A percentile compares a stretch with the other conserved stretches of the same genome.
These are phyloP conservation scores for Russula foetens DNA, from an alignment of 768 basidiomycete genomes.

Conservation along the genomic window DNA sequence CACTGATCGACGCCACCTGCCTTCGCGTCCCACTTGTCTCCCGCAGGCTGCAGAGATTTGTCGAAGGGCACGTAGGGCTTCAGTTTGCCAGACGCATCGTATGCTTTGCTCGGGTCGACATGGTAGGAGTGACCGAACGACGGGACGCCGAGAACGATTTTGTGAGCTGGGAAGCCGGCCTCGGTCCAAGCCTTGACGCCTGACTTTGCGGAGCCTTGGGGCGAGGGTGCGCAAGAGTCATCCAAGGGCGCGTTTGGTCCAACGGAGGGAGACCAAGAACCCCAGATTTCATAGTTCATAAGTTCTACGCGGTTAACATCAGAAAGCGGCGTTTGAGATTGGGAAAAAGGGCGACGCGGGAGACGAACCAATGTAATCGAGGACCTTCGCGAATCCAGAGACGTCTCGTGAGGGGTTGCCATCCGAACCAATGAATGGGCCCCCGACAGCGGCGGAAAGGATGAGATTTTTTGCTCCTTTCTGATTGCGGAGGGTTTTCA, in stretches of 20 bases:
- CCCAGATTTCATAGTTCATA: slow-evolving; percentile 67
- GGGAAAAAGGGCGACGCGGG: too few species aligned
- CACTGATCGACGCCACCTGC: slow-evolving; percentile 42
- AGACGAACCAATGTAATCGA: slow-evolving; percentile 48
- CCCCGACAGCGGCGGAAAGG: slow-evolving; percentile 45
- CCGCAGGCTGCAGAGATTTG: slow-evolving; percentile 10
- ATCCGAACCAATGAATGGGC: slow-evolving; percentile 38
- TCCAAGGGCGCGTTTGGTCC: slow-evolving; percentile 87
- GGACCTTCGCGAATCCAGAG: slow-evolving; percentile 57
- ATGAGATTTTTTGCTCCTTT: slow-evolving; percentile 49
- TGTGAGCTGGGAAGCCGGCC: slow-evolving; percentile 68
- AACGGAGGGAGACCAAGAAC: slow-evolving; percentile 42
- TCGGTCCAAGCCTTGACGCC: slow-evolving; percentile 67
- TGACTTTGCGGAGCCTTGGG: slow-evolving; percentile 68
- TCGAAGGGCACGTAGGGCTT: slow-evolving; percentile 16
- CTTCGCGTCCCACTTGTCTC: slow-evolving; percentile 43
- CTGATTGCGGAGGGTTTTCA: slow-evolving; percentile 54
- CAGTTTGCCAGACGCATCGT: slow-evolving; percentile 21
- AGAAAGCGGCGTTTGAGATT: neutral
- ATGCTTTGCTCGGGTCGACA: slow-evolving; percentile 31
- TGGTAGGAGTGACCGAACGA: slow-evolving; percentile 72
- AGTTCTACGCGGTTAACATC: slow-evolving; percentile 23
- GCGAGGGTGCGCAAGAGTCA: slow-evolving; percentile 59
- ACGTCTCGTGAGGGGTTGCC: slow-evolving; percentile 62
- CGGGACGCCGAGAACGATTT: slow-evolving; percentile 82